Conservation (phyloP, 2,329 filamentous ascomycete genomes). For the Venturia effusa region DNA sequence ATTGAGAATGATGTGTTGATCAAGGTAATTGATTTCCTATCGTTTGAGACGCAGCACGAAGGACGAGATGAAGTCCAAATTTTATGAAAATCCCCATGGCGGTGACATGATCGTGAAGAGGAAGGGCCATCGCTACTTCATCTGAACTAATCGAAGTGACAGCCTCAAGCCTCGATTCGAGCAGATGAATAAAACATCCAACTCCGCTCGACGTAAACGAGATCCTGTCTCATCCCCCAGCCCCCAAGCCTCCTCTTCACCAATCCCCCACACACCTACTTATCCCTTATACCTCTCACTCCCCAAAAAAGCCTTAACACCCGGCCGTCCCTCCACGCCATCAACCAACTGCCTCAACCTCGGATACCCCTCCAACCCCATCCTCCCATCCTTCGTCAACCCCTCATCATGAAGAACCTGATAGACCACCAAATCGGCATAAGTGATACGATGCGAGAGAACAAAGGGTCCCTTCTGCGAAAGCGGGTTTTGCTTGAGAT, state of each 20-base stretch:
- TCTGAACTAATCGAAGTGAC: no score
- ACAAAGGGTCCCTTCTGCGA: conserved; percentile 18
- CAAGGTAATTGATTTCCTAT: no score
- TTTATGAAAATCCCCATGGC: no score
- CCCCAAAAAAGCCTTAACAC: conserved; percentile 19
- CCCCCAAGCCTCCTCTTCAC: neutral
- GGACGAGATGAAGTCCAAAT: no score
- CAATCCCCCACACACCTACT: neutral
- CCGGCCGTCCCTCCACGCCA: conserved; percentile 19
- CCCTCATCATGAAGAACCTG: conserved; percentile 21
- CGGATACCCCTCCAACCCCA: conserved; percentile 19
- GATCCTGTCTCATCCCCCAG: no score
- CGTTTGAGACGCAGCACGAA: no score
- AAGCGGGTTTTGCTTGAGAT: neutral
- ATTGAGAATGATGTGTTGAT: no score
- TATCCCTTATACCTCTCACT: conserved; percentile 19
- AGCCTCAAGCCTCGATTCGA: no score
- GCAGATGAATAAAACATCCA: no score
- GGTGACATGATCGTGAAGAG: no score
- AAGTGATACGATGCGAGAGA: conserved; percentile 19
- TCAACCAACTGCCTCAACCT: conserved; percentile 19
- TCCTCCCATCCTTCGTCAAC: conserved; percentile 18
- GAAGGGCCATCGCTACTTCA: no score
- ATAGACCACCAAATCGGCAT: conserved; percentile 14
- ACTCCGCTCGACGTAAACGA: no score